Base-by-base conservation (phyloP, 768 basidiomycete genomes). In the Termitomyces sp. region DNA sequence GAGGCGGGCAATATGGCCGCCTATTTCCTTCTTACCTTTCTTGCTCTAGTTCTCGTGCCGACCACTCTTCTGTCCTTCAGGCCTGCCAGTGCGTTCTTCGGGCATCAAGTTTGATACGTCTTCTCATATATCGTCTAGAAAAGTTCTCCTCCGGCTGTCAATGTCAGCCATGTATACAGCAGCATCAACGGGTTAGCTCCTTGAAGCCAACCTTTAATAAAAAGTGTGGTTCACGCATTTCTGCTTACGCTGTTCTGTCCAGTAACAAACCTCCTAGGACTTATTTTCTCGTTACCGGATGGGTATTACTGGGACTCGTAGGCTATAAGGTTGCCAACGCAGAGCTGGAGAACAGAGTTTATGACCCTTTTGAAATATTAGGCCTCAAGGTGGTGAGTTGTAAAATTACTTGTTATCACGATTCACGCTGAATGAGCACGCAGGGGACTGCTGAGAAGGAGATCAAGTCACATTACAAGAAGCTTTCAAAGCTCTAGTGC, bases 381-480 rank as follows among this genome's bases (percentile, higher is more conserved):
- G 95, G 91, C 17, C 84, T 98, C 60, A 75, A 74, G 4, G 69
- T 81, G 12, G 93, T 93, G 66, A 63, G 86, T 81, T 17, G 25
- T 43, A 36, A 49, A 20, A 57, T 63, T 29, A 6, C 25, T n/a
- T 45, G 2, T 12, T 45, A 40, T 15, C 37, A 34, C 32, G 29
- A 10, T 32, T n/a, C 51, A 25, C 48, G 51, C 60, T 66, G 43
- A 65, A 36, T 1, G 20, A 12, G 7, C n/a, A 49, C 42, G 2
- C 67, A 94, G 89, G 83, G 84, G 31, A 71, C 81, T 2, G 77
- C 87, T 2, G 90, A 96, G 69, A 95, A 96, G 73, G 92, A 94
- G 45, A 96, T 99, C 74, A 99, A 98, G 75, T 89, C 92, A 3
- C 91, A 94, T 72, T 99, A 88, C 81, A 96, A 96, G 76, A 89